Evolutionary conservation across 1,139 yeast species (phyloP).

Genomic region (Arxiozyma bovina): DNA sequence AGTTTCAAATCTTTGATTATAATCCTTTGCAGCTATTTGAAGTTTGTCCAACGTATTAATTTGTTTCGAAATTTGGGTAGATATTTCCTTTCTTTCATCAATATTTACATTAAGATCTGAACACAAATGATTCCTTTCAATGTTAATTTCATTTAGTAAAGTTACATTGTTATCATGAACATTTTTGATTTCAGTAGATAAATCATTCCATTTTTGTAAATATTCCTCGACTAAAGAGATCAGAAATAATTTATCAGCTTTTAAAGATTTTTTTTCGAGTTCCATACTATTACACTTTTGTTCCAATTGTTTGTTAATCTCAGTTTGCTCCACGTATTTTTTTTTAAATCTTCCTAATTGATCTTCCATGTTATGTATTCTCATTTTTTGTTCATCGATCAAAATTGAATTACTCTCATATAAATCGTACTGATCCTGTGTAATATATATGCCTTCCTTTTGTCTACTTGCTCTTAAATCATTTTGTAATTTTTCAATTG

Average conservation of each 20-base stretch:
- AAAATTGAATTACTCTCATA: conserved; percentile 39
- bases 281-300: conserved; percentile 19
- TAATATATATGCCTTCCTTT: conserved; percentile 59
- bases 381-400: conserved; percentile 41
- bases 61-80: conserved; percentile 12
- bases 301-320: conserved; percentile 20
- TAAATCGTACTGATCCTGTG: conserved; percentile 36
- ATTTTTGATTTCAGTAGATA: conserved; percentile 18
- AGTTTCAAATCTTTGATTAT: conserved; percentile 12
- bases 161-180: conserved; percentile 18
- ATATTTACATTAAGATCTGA: conserved; percentile 13
- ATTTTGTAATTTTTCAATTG: conserved; percentile 49
- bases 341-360: conserved; percentile 34
- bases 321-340: conserved; percentile 28
- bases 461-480: conserved; percentile 55
- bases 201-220: conserved; percentile 12
- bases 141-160: conserved; percentile 13
- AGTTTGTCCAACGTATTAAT: conserved; percentile 14
- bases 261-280: conserved; percentile 31
- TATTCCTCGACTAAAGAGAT: conserved; percentile 17
- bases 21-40: conserved; percentile 11
- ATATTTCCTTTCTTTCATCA: conserved; percentile 5
- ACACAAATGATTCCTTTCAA: conserved; percentile 23
- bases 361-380: conserved; percentile 38
- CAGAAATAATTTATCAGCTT: conserved; percentile 27